A percentile compares a stretch with the other conserved stretches of the same genome.
Evolutionary conservation across 108 stramenopile genomes (phyloP).

Genomic region (Pseudonitzschia multiseries): DNA sequence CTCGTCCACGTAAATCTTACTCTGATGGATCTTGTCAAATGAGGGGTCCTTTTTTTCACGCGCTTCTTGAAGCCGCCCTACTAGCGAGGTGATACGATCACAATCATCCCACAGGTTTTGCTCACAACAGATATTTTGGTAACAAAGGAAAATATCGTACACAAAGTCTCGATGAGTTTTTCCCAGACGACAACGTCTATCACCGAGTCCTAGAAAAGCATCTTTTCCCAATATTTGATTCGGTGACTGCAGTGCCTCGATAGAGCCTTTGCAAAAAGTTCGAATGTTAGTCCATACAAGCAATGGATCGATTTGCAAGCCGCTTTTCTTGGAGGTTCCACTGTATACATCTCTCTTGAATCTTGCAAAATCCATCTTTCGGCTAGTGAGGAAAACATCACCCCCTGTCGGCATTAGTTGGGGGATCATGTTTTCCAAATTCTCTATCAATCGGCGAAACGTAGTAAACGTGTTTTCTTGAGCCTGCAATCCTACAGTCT

Average conservation of each 20-base stretch:
- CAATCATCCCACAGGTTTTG: conserved; percentile 53
- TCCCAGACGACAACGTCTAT: conserved; percentile 43
- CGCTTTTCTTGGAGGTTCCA: no score
- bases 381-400: no score
- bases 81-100: conserved; percentile 28
- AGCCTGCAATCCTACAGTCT: background rate
- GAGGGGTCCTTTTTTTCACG: background rate
- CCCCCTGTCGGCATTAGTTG: no score
- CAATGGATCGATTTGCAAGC: conserved; percentile 32
- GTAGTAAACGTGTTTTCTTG: conserved; percentile 28
- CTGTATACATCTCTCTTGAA: conserved; percentile 41
- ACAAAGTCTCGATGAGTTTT: conserved; percentile 24
- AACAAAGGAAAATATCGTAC: conserved; percentile 45
- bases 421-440: conserved; percentile 25
- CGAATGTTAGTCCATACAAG: conserved; percentile 56
- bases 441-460: conserved; percentile 28
- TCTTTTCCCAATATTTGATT: conserved; percentile 29
- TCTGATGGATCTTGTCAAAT: no score
- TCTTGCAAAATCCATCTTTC: conserved; percentile 26
- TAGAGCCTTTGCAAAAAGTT: conserved; percentile 59
- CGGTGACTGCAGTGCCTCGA: conserved; percentile 40
- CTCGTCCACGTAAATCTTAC: conserved; percentile 43
- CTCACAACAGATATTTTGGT: conserved; percentile 9
- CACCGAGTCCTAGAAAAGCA: conserved; percentile 40
- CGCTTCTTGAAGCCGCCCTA: conserved; percentile 1